phyloP scores from a whole-genome alignment of 257 asterid genomes.

The Scutellaria barbata region DNA sequence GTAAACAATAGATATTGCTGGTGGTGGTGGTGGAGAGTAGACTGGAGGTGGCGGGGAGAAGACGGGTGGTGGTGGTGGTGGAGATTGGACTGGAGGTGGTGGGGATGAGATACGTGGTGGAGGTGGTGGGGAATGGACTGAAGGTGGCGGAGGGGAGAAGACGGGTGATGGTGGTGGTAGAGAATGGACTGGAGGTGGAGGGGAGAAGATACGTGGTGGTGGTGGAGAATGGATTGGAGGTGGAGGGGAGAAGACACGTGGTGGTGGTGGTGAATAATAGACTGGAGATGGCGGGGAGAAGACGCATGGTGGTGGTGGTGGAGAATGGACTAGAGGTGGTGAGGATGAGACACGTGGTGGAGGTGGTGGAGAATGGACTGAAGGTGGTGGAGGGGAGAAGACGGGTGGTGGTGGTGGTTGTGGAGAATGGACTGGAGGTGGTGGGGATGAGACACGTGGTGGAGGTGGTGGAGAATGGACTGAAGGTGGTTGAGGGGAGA shows the following conservation, averaged over 20 bases:
- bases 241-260: conserved; percentile 28
- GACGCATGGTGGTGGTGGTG: conserved; percentile 24
- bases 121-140: conserved; percentile 42
- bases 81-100: conserved; percentile 7
- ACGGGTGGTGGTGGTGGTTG: conserved; percentile 12
- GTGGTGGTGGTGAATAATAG: neutral
- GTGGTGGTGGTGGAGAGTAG: conserved; percentile 29
- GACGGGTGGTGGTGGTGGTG: conserved; percentile 29
- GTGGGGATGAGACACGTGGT: conserved; percentile 55
- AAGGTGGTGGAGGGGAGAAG: conserved; percentile 31
- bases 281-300: conserved; percentile 12
- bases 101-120: neutral
- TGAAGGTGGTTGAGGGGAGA: conserved; percentile 10
- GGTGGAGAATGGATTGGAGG: conserved; percentile 40
- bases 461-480: conserved; percentile 40
- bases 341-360: neutral
- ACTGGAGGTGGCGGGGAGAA: conserved; percentile 20
- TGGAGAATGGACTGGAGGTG: conserved; percentile 3
- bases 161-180: conserved; percentile 29
- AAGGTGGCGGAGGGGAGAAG: conserved; percentile 39
- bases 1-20: conserved; percentile 20
- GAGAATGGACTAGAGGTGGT: neutral
- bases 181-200: conserved; percentile 41
- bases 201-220: conserved; percentile 30
- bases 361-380: neutral